Base-by-base conservation (phyloP, 257 asterid species). In the Asclepias syriaca region DNA sequence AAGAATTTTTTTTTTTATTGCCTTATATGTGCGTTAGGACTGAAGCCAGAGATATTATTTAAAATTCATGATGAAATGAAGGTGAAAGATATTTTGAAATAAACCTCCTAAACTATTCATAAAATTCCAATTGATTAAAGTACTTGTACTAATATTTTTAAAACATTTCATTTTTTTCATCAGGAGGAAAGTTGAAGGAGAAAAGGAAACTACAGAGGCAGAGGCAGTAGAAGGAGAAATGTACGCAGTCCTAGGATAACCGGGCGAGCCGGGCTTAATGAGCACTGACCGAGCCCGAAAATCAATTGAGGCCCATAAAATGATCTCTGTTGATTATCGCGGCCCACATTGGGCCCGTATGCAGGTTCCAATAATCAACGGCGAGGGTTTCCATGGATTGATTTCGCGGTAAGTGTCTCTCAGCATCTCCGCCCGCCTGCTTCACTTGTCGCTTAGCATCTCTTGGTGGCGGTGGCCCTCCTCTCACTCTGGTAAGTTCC, bases 341-440 rank as follows among this genome's bases (percentile, higher is more conserved):
- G 68, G 77, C 77, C 68, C 78, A 61, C 27, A 66, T 57, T 65
- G 74, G 63, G 80, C 82, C 76, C 85, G 80, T 75, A 39, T 57
- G 57, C 60, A 21, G 45, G 18, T 4, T 19, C 56, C 39, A 7
- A 34, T 40, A 39, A 57, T 66, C 64, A 18, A 64, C 72, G 76
- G 68, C 45, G 19, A 21, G 21, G 21, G 21, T 32, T 46, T 40
- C 14, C 50, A 58, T 63, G 11, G 39, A 66, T 55, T 48, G 56
- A 2, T 43, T 13, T 50, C 39, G 48, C 22, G 6, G 24, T 45
- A 37, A 34, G 11, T n/a, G 59, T 18, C 22, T 51, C 54, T n/a
- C 21, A 48, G 34, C 8, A 60, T 67, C 72, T 45, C 76, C 65
- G n/a, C 66, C 70, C 48, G 48, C 46, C 46, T 0, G 27, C 69